phyloP scores from a whole-genome alignment of 2,329 filamentous ascomycete genomes.

The Pezicula rhizophila region DNA sequence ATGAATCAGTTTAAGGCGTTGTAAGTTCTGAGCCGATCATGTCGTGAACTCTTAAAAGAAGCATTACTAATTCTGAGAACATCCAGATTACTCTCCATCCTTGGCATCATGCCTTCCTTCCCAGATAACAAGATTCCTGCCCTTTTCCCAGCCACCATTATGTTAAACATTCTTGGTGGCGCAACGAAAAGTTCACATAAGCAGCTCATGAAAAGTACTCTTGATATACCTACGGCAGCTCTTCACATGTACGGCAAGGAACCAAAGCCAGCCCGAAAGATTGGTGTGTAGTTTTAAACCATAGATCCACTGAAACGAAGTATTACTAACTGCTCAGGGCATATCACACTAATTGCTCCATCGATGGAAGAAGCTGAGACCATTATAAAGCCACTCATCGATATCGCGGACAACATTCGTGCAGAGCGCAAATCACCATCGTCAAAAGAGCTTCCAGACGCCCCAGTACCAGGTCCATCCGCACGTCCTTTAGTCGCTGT shows the following conservation, averaged over 20 bases:
- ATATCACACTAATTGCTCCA: conserved; percentile 74
- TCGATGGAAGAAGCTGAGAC: conserved; percentile 63
- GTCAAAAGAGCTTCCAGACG: background rate
- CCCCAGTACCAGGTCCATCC: conserved; percentile 10
- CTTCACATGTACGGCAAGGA: conserved; percentile 91
- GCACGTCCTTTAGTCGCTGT: conserved; percentile 59
- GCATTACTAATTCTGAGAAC: no score
- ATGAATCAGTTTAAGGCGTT: conserved; percentile 73
- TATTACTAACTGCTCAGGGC: conserved; percentile 35
- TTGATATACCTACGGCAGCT: conserved; percentile 50
- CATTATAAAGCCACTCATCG: conserved; percentile 64
- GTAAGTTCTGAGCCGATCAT: no score
- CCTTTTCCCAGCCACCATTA: conserved; percentile 47
- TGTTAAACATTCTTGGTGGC: conserved; percentile 77
- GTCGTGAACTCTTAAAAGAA: no score
- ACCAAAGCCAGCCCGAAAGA: conserved; percentile 83
- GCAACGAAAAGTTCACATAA: conserved; percentile 58
- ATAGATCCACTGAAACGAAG: no score
- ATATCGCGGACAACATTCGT: conserved; percentile 54
- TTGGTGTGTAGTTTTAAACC: conserved; percentile 38
- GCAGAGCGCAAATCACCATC: conserved; percentile 41
- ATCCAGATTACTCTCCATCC: conserved; percentile 72
- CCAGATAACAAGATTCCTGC: conserved; percentile 30
- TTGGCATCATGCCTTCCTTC: conserved; percentile 42
- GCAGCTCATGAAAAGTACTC: conserved; percentile 44